Conservation (phyloP, 176 grass and related monocot genomes). For the Eremochloa ophiuroides region DNA sequence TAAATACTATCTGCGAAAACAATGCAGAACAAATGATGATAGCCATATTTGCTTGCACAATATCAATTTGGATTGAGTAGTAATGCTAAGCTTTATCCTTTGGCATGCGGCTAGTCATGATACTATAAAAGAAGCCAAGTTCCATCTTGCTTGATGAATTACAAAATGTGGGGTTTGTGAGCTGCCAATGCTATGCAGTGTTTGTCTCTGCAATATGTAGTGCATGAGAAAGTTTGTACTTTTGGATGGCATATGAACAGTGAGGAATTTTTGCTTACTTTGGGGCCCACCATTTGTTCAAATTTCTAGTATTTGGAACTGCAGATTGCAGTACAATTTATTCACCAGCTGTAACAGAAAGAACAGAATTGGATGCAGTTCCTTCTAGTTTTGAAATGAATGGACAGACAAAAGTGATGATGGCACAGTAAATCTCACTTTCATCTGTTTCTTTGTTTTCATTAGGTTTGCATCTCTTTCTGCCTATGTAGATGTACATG, state of each 20-base stretch:
- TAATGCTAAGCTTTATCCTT: background rate
- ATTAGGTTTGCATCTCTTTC: background rate
- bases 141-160: conserved; percentile 6
- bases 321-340: background rate
- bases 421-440: background rate
- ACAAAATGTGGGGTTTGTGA: conserved; percentile 8
- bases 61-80: background rate
- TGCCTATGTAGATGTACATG: background rate
- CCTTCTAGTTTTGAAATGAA: conserved; percentile 11
- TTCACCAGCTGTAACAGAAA: background rate
- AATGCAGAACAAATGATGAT: background rate
- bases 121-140: background rate
- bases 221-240: background rate
- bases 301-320: background rate
- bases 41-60: background rate
- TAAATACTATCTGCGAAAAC: background rate
- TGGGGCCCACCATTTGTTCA: background rate
- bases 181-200: background rate
- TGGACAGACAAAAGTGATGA: background rate
- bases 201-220: background rate
- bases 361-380: background rate
- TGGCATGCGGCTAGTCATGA: background rate
- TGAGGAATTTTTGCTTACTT: background rate
- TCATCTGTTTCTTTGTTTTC: background rate
- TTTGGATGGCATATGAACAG: background rate